Conservation (phyloP, 768 basidiomycete species). For the Termitomyces sp. region DNA sequence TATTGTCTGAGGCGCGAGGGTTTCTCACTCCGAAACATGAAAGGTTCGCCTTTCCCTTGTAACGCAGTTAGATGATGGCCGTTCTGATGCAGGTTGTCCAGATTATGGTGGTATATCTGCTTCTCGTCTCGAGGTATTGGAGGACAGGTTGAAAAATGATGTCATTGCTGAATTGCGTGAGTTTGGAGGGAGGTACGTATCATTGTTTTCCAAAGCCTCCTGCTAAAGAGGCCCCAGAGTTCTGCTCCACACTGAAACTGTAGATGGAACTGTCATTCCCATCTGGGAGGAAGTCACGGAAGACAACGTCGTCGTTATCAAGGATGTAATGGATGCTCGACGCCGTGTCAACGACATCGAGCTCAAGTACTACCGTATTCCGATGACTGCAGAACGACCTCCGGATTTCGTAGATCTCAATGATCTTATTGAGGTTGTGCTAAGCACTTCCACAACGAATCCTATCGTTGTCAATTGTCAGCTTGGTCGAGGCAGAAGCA, state of each 20-base stretch:
- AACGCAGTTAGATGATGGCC: neutral
- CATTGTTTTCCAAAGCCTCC: neutral
- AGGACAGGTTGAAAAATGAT: conserved; percentile 87
- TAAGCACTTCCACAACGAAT: conserved; percentile 64
- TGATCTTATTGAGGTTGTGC: conserved; percentile 76
- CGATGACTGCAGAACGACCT: conserved; percentile 87
- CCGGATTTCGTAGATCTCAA: conserved; percentile 73
- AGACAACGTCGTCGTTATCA: conserved; percentile 73
- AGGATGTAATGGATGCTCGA: conserved; percentile 80
- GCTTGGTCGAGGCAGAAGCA: conserved; percentile 89
- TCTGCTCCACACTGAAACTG: conserved; percentile 85
- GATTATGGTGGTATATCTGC: conserved; percentile 97
- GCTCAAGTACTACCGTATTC: conserved; percentile 79
- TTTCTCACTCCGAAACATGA: conserved; percentile 91
- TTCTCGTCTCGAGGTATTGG: conserved; percentile 82
- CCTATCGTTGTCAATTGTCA: conserved; percentile 96
- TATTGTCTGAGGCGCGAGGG: conserved; percentile 87
- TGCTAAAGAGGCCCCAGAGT: conserved; percentile 46
- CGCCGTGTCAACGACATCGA: conserved; percentile 47
- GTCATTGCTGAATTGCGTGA: conserved; percentile 77
- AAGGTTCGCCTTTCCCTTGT: conserved; percentile 43
- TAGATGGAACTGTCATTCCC: conserved; percentile 86
- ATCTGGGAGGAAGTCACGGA: conserved; percentile 89
- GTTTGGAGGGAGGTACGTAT: conserved; percentile 75
- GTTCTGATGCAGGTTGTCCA: conserved; percentile 22